Base-by-base conservation (phyloP, 495 filamentous ascomycete genomes). In the Penicillium cataractarum region DNA sequence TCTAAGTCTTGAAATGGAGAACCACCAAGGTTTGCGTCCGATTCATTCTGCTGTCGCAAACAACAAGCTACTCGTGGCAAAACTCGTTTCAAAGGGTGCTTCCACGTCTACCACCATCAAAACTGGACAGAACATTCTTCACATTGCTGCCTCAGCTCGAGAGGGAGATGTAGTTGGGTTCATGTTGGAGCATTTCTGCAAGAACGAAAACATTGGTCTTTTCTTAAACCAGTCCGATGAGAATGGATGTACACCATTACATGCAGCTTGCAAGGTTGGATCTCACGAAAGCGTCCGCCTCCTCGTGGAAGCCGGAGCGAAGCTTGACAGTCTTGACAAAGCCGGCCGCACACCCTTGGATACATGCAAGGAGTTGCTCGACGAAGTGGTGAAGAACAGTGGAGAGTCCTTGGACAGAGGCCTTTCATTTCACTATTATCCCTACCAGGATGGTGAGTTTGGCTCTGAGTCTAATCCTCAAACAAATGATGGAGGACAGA, bases 111-210 rank as follows among this genome's bases (percentile, higher is more conserved):
- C 15, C 32, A 26, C 32, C 27, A 52, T 21, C 17, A 22, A n/a
- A 4, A 24, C 7, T 15, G 33, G 42, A 7, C 57, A 51, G 33
- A 51, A 59, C 15, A 24, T 51, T 10, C 21, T 59, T 37, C 46
- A 59, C 10, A 22, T 59, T 26, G 57, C 57, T 35, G 57, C 32
- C 7, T 59, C 57, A 26, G 33, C 57, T 24, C 33, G 46, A 4
- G 32, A 51, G 19, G 57, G 29, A 13, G 26, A 59, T 15, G 39
- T 19, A 26, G 33, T 59, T 26, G 57, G 46, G 21, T 27, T 59
- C 10, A 46, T 59, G n/a, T 13, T 52, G 13, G 57, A 32, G 4
- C 31, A 52, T 29, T 50, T 15, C 31, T 21, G 15, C 7, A 15
- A 35, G 17, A 22, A 37, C n/a, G 13, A 24, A 40, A 29, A 29